Evolutionary conservation across 495 filamentous ascomycete species (phyloP).

Genomic region (Schizothecium vesticola): DNA sequence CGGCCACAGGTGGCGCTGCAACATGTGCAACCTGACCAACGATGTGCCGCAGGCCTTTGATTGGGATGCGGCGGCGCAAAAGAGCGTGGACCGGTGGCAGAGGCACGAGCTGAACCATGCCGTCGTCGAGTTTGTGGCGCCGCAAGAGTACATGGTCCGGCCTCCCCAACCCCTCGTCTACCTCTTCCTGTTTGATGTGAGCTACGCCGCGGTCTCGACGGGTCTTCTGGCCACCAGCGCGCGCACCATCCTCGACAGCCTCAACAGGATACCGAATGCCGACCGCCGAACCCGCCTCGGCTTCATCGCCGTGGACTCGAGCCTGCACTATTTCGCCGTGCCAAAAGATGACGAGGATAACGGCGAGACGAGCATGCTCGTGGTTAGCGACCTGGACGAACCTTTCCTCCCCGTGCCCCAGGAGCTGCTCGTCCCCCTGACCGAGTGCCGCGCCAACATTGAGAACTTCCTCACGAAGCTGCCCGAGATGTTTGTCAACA

Average conservation of each 20-base stretch:
- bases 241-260: constrained; percentile 87
- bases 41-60: constrained; percentile 98
- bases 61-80: constrained; percentile 89
- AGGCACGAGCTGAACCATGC: constrained; percentile 87
- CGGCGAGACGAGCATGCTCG: constrained; percentile 81
- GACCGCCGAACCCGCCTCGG: constrained; percentile 87
- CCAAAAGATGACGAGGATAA: constrained; percentile 80
- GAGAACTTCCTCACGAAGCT: constrained; percentile 87
- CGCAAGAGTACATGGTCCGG: constrained; percentile 98
- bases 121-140: constrained; percentile 94
- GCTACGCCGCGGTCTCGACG: constrained; percentile 82
- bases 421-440: constrained; percentile 86
- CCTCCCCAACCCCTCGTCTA: constrained; percentile 97
- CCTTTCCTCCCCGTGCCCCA: constrained; percentile 92
- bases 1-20: constrained; percentile 96
- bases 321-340: constrained; percentile 91
- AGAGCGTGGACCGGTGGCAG: constrained; percentile 83
- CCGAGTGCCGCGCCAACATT: constrained; percentile 83
- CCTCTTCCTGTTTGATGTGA: constrained; percentile 94
- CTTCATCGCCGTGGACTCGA: constrained; percentile 93
- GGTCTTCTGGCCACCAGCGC: constrained; percentile 94
- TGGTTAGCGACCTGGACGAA: constrained; percentile 93
- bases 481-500: constrained; percentile 94
- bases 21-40: constrained; percentile 99
- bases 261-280: constrained; percentile 95